Base-by-base conservation (phyloP, 1,284 basidiomycete genomes). In the Apiotrichum brassicae region DNA sequence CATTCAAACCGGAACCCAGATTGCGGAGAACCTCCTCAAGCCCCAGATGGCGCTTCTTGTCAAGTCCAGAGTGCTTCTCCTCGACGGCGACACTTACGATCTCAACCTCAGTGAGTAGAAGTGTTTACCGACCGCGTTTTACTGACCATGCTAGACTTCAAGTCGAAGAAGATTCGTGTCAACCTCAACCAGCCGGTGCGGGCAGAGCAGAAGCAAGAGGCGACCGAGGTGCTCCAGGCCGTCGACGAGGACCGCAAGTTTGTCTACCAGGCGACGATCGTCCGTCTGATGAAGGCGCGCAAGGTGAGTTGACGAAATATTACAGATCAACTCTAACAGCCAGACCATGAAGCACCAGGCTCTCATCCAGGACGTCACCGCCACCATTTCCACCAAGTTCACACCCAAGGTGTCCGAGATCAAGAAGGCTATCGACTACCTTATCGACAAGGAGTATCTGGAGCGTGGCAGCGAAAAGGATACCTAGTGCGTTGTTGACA, bases 241-340 rank as follows among this genome's bases (percentile, higher is more conserved):
- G 93, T 98, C 9, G 94, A 98, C 61, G 94, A 98, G 75, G 94
- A 98, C 70, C 83, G 94, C 56, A 94, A 95, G 77, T 87, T 95
- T 67, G 83, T 95, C 51, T 92, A 97, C 53, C 95, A 98, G 71
- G 94, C 94, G 14, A 94, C 89, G 14, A 95, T 98, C 64, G 94
- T 98, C 44, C 85, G 91, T 49, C 88, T 97, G 72, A 97, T 97
- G 94, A 97, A 97, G 76, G 90, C 91, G 20, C 82, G 94, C 51
- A 94, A 79, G 73, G 75, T 75, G 25, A 49, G 63, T 50, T 16
- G 16, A n/a, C 11, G 9, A n/a, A 11, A 18, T 34, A n/a, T n/a
- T n/a, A n/a, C n/a, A n/a, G n/a, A n/a, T n/a, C n/a, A 34, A 11
- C 33, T 7, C n/a, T 34, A 16, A 46, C 22, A 30, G 37, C 19